Base-by-base conservation (phyloP, 1,284 basidiomycete species). In the Neolentinus lepideus region DNA sequence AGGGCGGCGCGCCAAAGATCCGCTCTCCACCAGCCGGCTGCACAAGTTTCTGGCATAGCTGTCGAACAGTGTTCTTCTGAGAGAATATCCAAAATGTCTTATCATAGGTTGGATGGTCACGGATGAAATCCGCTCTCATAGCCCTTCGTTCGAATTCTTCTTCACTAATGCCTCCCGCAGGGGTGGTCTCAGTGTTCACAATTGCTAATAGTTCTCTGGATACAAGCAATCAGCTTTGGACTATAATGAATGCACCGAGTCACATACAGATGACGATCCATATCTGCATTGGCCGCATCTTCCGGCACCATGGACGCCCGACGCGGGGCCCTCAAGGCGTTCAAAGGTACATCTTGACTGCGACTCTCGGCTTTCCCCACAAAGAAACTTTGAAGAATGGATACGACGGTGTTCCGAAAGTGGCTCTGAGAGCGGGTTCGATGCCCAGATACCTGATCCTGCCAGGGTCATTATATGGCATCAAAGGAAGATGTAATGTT, bases 11-110 rank as follows among this genome's bases (percentile, higher is more conserved):
- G 22, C 92, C 92, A 64, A 87, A 90, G 55, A 97, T 88, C 0
- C 94, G 87, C 56, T 93, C 86, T 26, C 93, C 94, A 60, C 87
- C 83, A 1, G 92, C 81, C 0, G 95, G 90, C 14, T 84, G 82
- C 4, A 96, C 92, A 29, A 97, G 69, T 56, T 81, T 84, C 71
- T 99, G 96, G 67, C 92, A 98, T 56, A 88, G 69, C 53, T 77
- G 79, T 0, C 96, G 87, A 45, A 97, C 51, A 2, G 72, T 70
- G 61, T 90, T 94, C 62, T 82, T 81, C 70, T 97, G 94, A 2
- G 88, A 84, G 67, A 98, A 90, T 9, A 97, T 61, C 87, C 92
- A 98, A 62, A 98, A 88, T 0, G 91, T 85, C 64, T 87, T 89
- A 71, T 98, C 96, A 65, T 91, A 99, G 0, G 87, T 84, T 0